These are phyloP conservation scores for Zygosaccharomyces sapae DNA, from an alignment of 1,139 yeast genomes.

Conservation along the genomic window DNA sequence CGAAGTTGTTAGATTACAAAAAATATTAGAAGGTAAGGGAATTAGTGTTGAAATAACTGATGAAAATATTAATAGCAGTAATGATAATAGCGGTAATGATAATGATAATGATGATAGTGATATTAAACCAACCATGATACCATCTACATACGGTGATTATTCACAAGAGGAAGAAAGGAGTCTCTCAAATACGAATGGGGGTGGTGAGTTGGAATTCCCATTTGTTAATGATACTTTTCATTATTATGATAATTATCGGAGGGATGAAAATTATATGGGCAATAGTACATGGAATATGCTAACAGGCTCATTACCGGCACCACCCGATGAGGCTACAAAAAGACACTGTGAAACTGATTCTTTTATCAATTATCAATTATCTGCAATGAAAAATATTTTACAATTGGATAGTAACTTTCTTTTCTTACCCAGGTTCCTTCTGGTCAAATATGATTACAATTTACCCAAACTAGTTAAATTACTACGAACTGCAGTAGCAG, in stretches of 20 bases:
- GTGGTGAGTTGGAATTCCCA: conserved; percentile 19
- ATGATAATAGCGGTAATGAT: neutral
- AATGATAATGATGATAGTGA: neutral
- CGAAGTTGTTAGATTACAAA: conserved; percentile 56
- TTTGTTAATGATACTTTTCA: conserved; percentile 33
- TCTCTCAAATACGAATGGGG: neutral
- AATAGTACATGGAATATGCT: conserved; percentile 28
- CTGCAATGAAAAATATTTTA: conserved; percentile 13
- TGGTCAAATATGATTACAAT: conserved; percentile 23
- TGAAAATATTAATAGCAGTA: neutral
- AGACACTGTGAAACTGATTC: conserved; percentile 3
- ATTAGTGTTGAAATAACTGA: neutral
- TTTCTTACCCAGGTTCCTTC: conserved; percentile 24
- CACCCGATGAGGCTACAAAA: neutral
- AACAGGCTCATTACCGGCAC: conserved; percentile 3
- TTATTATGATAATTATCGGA: conserved; percentile 23
- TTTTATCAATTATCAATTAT: conserved; percentile 8
- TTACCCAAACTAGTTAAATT: conserved; percentile 14
- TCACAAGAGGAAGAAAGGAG: neutral
- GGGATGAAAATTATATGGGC: conserved; percentile 24
- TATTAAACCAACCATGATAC: neutral
- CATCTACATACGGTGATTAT: neutral
- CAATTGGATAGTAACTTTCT: conserved; percentile 20
- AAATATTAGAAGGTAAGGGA: conserved; percentile 23
- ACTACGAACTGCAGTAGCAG: conserved; percentile 16